A percentile compares a stretch with the other conserved stretches of the same genome.
Evolutionary conservation across 192 early-diverging fungal genomes (phyloP).

Genomic region (Phlyctochytrium planicorne): DNA sequence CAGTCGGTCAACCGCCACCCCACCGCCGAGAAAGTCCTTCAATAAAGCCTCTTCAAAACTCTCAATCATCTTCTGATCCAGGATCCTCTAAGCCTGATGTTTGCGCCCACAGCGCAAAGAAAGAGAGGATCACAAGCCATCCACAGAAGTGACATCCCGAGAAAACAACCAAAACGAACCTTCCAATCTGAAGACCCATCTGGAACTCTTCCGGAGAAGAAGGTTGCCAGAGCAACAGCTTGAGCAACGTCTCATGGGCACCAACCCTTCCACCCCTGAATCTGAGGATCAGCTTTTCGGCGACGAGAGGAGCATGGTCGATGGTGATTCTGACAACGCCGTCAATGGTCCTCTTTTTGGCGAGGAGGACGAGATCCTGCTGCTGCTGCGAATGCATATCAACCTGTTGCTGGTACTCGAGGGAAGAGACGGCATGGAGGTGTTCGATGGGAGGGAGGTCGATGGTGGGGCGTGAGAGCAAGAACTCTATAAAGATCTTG

Average conservation of each 20-base stretch:
- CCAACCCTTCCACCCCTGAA: background rate
- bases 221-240: background rate
- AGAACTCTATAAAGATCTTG: background rate
- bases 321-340: background rate
- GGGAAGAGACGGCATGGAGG: background rate
- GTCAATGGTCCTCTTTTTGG: background rate
- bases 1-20: too few relatives aligned
- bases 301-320: background rate
- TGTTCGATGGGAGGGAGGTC: conserved; percentile 1
- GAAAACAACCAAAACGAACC: background rate
- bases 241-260: conserved; percentile 1
- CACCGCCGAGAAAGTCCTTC: too few relatives aligned
- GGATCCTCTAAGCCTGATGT: too few relatives aligned
- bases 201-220: background rate
- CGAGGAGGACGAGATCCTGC: background rate
- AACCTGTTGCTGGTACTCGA: background rate
- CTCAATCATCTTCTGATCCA: too few relatives aligned
- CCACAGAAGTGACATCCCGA: too few relatives aligned
- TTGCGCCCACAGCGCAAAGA: too few relatives aligned
- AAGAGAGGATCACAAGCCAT: too few relatives aligned
- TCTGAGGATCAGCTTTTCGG: background rate
- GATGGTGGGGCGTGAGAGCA: background rate
- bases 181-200: background rate
- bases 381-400: background rate
- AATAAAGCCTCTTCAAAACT: too few relatives aligned